Evolutionary conservation across 2,329 filamentous ascomycete genomes (phyloP), one percentile per base, ranked within the genome.

Genomic region (Aspergillus tubingensis): DNA sequence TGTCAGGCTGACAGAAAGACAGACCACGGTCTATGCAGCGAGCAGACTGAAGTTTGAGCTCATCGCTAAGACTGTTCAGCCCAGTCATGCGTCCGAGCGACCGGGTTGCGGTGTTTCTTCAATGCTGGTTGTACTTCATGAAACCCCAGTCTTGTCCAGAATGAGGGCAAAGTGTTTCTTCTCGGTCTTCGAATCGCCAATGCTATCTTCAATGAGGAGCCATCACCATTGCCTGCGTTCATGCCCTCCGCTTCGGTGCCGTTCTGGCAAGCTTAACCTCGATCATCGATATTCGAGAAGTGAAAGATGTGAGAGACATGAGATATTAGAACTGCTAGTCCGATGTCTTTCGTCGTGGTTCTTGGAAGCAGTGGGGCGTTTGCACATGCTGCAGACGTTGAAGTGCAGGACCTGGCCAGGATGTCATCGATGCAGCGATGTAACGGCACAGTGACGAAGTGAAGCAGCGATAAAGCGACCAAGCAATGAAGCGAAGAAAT

Each of bases 1-100:
- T 92, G 69, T 98, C 94, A 19, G 92, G 96, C 78, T 98, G 94
- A 71, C 94, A 98, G 85, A 98, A 98, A 1, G 94, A 94, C 63
- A 98, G 93, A 86, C 94, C 94, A 63, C 94, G 97, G 80, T 98
- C 94, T 94, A 98, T 98, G 83, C 94, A 98, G 66, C 94, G 91
- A 62, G 94, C 94, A 49, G 92, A 90, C 79, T 98, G 94, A 74
- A 96, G 97, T 82, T 97, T 97, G 66, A 97, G 87, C 80, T 96
- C 92, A 68, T 97, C 92, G 66, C 91, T 92, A 51, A 98, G 85
- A 60, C 94, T 90, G 71, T 87, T 98, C 94, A 43, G 90, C 90
- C 93, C 93, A 98, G 74, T 98, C 94, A 74, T 93, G 92, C 64
- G 88, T 92, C 68, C 94, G 86, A 44, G 91, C 92, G 76, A 91